Evolutionary conservation across 495 filamentous ascomycete species (phyloP).

Genomic region (Daldinia loculata): DNA sequence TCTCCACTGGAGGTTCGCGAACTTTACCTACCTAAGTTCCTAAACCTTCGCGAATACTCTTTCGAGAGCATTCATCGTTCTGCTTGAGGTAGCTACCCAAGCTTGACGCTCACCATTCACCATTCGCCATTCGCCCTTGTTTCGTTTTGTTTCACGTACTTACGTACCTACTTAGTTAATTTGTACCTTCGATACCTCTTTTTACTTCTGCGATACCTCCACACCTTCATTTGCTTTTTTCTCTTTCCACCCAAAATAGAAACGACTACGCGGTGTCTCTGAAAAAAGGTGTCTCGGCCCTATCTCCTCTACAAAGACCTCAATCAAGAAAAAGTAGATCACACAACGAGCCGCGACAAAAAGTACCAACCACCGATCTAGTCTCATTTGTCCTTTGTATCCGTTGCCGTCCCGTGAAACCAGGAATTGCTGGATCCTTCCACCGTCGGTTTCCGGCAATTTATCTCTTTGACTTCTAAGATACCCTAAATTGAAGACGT

Average conservation of each 20-base stretch:
- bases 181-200: neutral
- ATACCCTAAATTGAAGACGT: constrained; percentile 26
- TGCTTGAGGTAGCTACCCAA: constrained; percentile 25
- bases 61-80: constrained; percentile 35
- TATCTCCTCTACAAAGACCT: constrained; percentile 20
- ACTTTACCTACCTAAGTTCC: constrained; percentile 21
- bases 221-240: constrained; percentile 25
- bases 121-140: constrained; percentile 14
- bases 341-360: constrained; percentile 21
- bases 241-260: constrained; percentile 17
- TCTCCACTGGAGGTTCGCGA: constrained; percentile 30
- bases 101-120: constrained; percentile 15
- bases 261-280: constrained; percentile 26
- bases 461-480: constrained; percentile 21
- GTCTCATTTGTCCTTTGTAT: constrained; percentile 42
- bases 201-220: constrained; percentile 10
- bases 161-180: constrained; percentile 29
- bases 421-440: constrained; percentile 30
- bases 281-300: constrained; percentile 33
- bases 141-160: constrained; percentile 13
- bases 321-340: constrained; percentile 27
- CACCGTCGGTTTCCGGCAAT: constrained; percentile 27
- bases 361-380: constrained; percentile 27
- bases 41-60: constrained; percentile 35
- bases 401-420: constrained; percentile 25